phyloP scores from a whole-genome alignment of 2,329 filamentous ascomycete species.

The Fusarium domesticum region DNA sequence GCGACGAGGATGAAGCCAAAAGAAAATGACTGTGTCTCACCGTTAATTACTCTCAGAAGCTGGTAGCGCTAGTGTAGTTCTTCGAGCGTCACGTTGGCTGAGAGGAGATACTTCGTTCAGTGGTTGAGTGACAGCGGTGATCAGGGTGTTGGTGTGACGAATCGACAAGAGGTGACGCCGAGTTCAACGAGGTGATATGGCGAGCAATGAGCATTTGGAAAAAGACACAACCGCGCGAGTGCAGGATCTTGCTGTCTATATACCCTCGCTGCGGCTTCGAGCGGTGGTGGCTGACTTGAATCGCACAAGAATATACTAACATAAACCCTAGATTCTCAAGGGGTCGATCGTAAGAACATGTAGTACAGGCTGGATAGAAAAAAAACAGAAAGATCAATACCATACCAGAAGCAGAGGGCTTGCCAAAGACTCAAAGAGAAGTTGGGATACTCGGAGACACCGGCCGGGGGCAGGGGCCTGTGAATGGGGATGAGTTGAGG shows the following conservation, averaged over 20 bases:
- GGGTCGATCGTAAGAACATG: constrained; percentile 24
- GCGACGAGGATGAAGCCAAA: constrained; percentile 6
- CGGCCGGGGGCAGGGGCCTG: constrained; percentile 27
- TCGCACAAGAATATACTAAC: constrained; percentile 29
- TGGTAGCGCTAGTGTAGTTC: constrained; percentile 1
- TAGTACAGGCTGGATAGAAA: constrained; percentile 25
- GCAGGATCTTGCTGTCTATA: constrained; percentile 40
- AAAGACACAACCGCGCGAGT: constrained; percentile 31
- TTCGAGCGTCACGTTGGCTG: constrained; percentile 10
- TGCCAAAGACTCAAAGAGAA: constrained; percentile 25
- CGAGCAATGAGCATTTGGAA: constrained; percentile 21
- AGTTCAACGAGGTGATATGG: constrained; percentile 18
- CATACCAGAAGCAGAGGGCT: constrained; percentile 22
- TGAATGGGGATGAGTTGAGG: constrained; percentile 30
- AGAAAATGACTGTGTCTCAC: constrained; percentile 20
- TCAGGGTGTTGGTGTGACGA: constrained; percentile 26
- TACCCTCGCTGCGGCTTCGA: constrained; percentile 31
- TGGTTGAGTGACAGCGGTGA: constrained; percentile 17
- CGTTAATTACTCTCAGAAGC: constrained; percentile 13
- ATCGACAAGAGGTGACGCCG: constrained; percentile 16
- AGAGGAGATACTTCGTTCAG: constrained; percentile 10
- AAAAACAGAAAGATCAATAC: constrained; percentile 14
- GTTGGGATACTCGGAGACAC: constrained; percentile 29
- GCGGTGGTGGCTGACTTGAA: constrained; percentile 29
- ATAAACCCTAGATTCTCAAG: constrained; percentile 20